Conservation (phyloP, 1,284 basidiomycete genomes). For the Anthracocystis panici-leucophaei region DNA sequence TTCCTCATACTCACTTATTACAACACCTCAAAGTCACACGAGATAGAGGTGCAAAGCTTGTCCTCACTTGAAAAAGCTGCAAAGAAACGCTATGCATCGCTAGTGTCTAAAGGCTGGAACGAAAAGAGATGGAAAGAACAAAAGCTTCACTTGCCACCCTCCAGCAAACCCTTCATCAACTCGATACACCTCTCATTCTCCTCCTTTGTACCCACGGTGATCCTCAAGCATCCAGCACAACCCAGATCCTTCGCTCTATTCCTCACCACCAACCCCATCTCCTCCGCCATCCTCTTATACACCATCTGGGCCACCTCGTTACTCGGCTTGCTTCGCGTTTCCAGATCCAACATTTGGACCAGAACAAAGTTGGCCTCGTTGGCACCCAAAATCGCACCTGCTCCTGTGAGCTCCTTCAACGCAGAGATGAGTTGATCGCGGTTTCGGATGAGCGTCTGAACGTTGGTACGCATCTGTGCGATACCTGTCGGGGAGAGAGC, state of each 20-base stretch:
- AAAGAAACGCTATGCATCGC: neutral
- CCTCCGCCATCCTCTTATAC: slow-evolving; percentile 86
- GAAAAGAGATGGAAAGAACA: neutral
- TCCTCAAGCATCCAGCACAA: slow-evolving; percentile 86
- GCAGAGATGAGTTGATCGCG: slow-evolving; percentile 75
- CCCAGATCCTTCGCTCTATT: slow-evolving; percentile 88
- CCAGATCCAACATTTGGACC: slow-evolving; percentile 78
- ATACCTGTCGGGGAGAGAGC: slow-evolving; percentile 81
- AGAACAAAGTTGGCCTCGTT: slow-evolving; percentile 94
- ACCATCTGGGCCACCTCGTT: slow-evolving; percentile 78
- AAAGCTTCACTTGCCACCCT: slow-evolving; percentile 10
- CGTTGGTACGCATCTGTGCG: slow-evolving; percentile 77
- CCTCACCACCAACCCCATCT: slow-evolving; percentile 87
- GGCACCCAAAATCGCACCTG: slow-evolving; percentile 81
- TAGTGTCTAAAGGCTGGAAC: neutral
- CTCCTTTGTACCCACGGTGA: slow-evolving; percentile 87
- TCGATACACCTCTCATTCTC: slow-evolving; percentile 73
- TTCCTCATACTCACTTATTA: neutral
- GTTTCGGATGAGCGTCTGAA: slow-evolving; percentile 75
- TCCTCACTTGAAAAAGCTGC: neutral
- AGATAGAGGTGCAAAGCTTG: too few species aligned
- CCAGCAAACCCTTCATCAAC: slow-evolving; percentile 58
- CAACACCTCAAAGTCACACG: neutral
- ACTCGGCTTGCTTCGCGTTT: slow-evolving; percentile 74
- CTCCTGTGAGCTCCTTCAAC: slow-evolving; percentile 72